phyloP scores from a whole-genome alignment of 1,139 yeast genomes.

The Saccharomycopsis hybrid region DNA sequence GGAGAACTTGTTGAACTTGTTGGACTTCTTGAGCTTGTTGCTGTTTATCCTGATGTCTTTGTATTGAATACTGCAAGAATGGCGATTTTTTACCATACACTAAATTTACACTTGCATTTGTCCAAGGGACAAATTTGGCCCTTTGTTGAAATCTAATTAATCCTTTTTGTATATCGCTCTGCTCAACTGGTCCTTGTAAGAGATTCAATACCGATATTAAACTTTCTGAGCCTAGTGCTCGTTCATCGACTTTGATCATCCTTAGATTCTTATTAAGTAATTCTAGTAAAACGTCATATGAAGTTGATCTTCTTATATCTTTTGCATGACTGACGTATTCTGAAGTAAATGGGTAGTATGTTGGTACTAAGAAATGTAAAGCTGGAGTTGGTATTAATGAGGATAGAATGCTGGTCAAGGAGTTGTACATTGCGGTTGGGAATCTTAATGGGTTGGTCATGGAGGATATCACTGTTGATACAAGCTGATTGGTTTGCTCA shows the following conservation, averaged over 20 bases:
- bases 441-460: constrained; percentile 83
- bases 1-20: too few relatives aligned
- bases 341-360: constrained; percentile 80
- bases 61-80: constrained; percentile 30
- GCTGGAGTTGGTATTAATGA: constrained; percentile 86
- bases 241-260: constrained; percentile 53
- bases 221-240: constrained; percentile 33
- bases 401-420: constrained; percentile 75
- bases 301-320: constrained; percentile 65
- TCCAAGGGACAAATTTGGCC: constrained; percentile 80
- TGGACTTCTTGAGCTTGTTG: constrained; percentile 10
- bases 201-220: constrained; percentile 73
- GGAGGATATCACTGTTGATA: constrained; percentile 78
- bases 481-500: constrained; percentile 76
- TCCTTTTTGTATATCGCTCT: constrained; percentile 74
- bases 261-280: constrained; percentile 72
- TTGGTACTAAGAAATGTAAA: constrained; percentile 76
- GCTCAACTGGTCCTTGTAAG: constrained; percentile 65
- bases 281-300: constrained; percentile 80
- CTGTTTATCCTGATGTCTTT: constrained; percentile 19
- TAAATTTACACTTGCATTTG: constrained; percentile 64
- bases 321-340: constrained; percentile 53
- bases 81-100: constrained; percentile 76
- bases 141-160: constrained; percentile 71
- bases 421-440: constrained; percentile 88